phyloP scores from a whole-genome alignment of 2,329 filamentous ascomycete species.

The Rachicladosporium sp. region DNA sequence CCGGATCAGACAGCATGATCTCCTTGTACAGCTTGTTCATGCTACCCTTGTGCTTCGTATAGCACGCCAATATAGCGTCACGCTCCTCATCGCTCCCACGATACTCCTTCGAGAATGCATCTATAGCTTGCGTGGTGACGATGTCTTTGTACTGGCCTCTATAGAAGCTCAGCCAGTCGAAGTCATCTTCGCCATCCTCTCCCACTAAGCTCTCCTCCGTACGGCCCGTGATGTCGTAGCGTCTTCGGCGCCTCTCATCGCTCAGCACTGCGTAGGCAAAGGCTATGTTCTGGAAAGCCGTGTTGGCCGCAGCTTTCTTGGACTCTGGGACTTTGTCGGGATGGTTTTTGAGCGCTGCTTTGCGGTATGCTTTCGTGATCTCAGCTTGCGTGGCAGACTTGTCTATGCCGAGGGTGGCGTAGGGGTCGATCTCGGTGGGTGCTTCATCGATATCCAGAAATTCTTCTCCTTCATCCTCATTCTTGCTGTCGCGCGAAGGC shows the following conservation, averaged over 20 bases:
- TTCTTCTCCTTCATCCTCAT: conserved; percentile 21
- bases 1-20: conserved; percentile 76
- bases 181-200: conserved; percentile 54
- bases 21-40: conserved; percentile 66
- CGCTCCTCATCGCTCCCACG: conserved; percentile 78
- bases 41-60: conserved; percentile 58
- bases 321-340: conserved; percentile 44
- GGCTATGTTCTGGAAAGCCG: conserved; percentile 77
- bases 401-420: conserved; percentile 62
- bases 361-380: conserved; percentile 84
- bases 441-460: conserved; percentile 46
- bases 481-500: too few species aligned
- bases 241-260: conserved; percentile 63
- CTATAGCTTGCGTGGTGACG: conserved; percentile 61
- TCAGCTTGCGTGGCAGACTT: conserved; percentile 61
- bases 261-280: conserved; percentile 92
- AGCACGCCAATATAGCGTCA: conserved; percentile 63
- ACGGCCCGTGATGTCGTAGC: conserved; percentile 82
- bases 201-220: conserved; percentile 67
- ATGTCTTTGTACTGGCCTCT: conserved; percentile 68
- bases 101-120: conserved; percentile 64
- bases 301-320: conserved; percentile 60
- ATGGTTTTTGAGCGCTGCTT: conserved; percentile 76
- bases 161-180: conserved; percentile 88
- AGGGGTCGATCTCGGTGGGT: conserved; percentile 62